Base-by-base conservation (phyloP, 768 basidiomycete species). In the Pleurotus ostreatus region DNA sequence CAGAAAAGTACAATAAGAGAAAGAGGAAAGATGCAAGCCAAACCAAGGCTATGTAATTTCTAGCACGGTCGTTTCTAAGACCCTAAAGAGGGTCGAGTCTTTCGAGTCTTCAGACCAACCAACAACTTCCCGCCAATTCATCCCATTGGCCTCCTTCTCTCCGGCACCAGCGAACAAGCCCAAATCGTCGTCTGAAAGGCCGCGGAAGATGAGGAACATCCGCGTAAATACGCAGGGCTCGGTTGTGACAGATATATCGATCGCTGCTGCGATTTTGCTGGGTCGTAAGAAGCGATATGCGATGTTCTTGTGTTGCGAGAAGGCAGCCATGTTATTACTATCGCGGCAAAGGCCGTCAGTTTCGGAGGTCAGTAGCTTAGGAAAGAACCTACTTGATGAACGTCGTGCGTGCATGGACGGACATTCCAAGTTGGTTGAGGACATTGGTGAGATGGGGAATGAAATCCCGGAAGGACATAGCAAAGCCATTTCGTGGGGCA, bases 281-380 rank as follows among this genome's bases (percentile, higher is more conserved):
- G 89, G 92, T 7, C 85, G 81, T 59, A 94, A 79, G 70, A 94
- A 92, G n/a, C 92, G 85, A 66, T 93, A 94, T 16, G 91, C 92
- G 59, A 94, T 90, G 69, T 94, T 92, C 66, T 86, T 89, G 72
- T 94, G 89, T 13, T 76, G 74, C 8, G 85, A 74, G 68, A 92
- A 92, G 11, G 84, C 72, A 23, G 85, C 75, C 60, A 93, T 76
- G 69, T 93, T 90, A 69, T 88, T 85, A 68, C 89, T 93, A 60
- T 26, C 49, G 44, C 45, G 34, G 61, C 18, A 58, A 39, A 46
- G n/a, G 11, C 18, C 43, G 6, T 60, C 23, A 53, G 25, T 23
- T 40, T 45, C 40, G 30, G 52, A n/a, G n/a, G 7, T 52, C n/a
- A 34, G 37, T 40, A 16, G 55, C 41, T 8, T 23, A 22, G 6